Base-by-base conservation (phyloP, 2,329 filamentous ascomycete species). In the Colletotrichum musae region DNA sequence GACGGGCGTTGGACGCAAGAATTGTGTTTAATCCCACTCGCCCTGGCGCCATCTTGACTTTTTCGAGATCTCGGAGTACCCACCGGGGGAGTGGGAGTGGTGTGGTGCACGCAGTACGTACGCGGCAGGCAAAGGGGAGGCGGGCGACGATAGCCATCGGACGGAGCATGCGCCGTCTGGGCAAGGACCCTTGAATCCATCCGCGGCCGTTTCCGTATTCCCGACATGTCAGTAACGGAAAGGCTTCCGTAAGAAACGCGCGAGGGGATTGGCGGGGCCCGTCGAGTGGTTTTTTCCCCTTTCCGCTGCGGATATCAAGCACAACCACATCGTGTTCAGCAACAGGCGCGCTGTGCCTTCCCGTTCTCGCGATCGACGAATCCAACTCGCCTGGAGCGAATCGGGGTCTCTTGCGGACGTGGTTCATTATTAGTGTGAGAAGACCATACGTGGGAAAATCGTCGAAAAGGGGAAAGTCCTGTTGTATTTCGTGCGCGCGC, bases 1-100 rank as follows among this genome's bases (percentile, higher is more conserved):
- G 66, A 69, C 62, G 66, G 66, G 45, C 28, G 43, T 57, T 24
- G 24, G 50, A 60, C 53, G 56, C 51, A 66, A 66, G 41, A 28
- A 24, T 52, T 51, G 21, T 43, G 18, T 50, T n/a, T n/a, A n/a
- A 10, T 52, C 48, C 48, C 48, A 51, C 21, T 15, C n/a, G n/a
- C 45, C 9, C 45, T 10, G 7, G 16, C n/a, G 18, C 18, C 45
- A 43, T 43, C 41, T 43, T 36, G 32, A 36, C 32, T 36, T 36
- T 36, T 48, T 10, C 21, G 21, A 21, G 18, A 48, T 48, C 16
- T 21, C n/a, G 45, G 18, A n/a, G 45, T 48, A 48, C 45, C 32
- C 32, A 36, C 32, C 32, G 9, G 32, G 32, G 32, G 10, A 18
- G 16, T 18, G n/a, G 47, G 10, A 4, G 16, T n/a, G 58, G 24